These are phyloP conservation scores for Neolentinus lepideus DNA, from an alignment of 1,284 basidiomycete species.

Conservation along the genomic window DNA sequence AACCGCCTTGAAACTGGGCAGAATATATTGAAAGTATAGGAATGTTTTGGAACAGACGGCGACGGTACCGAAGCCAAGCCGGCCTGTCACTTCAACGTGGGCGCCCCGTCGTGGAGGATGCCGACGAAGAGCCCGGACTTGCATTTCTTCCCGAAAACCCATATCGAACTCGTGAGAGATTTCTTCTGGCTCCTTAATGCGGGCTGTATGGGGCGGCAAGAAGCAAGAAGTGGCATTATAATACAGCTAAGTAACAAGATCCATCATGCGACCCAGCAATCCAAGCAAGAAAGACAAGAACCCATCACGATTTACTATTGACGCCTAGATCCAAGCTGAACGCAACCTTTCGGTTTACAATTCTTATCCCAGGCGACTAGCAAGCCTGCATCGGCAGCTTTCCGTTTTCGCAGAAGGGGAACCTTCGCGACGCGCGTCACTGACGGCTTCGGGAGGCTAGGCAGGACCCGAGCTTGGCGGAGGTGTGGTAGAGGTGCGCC, in stretches of 20 bases:
- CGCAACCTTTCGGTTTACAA: constrained; percentile 10
- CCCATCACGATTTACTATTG: constrained; percentile 5
- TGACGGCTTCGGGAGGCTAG: background rate
- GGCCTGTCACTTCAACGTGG: background rate
- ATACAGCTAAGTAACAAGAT: background rate
- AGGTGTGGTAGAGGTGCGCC: background rate
- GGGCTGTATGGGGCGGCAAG: background rate
- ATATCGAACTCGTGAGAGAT: no score
- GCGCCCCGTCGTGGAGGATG: background rate
- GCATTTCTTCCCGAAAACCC: no score
- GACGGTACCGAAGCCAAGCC: no score
- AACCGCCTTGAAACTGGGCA: no score
- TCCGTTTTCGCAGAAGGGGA: background rate
- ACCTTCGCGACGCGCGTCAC: background rate
- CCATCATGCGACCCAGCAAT: background rate
- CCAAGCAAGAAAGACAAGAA: background rate
- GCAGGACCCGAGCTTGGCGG: background rate
- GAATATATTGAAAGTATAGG: no score
- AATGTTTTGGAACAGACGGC: background rate
- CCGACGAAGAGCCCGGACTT: background rate
- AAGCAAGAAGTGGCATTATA: background rate
- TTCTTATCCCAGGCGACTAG: constrained; percentile 13
- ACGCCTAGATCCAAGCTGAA: constrained; percentile 14
- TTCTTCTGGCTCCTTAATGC: no score
- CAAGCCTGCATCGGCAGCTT: constrained; percentile 2